Conservation (phyloP, 805 yeast genomes). For the Nakazawaea molendinolei region DNA sequence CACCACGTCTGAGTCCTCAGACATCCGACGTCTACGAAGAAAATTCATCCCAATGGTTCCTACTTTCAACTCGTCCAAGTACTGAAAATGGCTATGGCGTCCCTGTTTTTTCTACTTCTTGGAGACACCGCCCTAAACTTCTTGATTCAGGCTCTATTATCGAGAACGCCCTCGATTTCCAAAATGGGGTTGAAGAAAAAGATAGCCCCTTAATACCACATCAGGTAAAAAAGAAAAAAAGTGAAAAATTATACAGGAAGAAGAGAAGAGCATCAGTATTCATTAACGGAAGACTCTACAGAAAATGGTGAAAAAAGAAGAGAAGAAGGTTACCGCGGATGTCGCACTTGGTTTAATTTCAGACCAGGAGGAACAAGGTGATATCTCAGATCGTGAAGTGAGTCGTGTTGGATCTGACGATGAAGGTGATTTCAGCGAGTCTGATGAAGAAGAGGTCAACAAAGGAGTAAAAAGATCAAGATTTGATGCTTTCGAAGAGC, state of each 20-base stretch:
- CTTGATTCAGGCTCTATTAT: too few relatives aligned
- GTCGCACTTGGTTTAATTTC: slow-evolving; percentile 9
- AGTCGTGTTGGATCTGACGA: slow-evolving; percentile 1
- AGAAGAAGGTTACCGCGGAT: slow-evolving; percentile 8
- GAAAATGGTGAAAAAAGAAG: too few relatives aligned
- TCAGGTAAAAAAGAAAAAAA: too few relatives aligned
- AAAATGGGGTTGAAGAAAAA: too few relatives aligned
- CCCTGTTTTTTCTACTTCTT: not conserved
- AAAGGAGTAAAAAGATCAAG: slow-evolving; percentile 8
- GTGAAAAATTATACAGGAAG: too few relatives aligned
- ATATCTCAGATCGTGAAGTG: not conserved
- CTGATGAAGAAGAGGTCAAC: slow-evolving; percentile 14
- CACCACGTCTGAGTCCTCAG: slow-evolving; percentile 7
- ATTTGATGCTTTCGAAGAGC: slow-evolving; percentile 15
- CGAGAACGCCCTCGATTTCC: too few relatives aligned
- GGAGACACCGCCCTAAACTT: too few relatives aligned
- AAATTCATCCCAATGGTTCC: slow-evolving; percentile 17
- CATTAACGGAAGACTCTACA: too few relatives aligned
- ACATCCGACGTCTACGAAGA: slow-evolving; percentile 7
- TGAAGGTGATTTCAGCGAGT: slow-evolving; percentile 11
- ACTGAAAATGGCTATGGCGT: not conserved
- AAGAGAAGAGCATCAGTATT: too few relatives aligned
- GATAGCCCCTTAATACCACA: too few relatives aligned
- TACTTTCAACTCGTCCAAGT: not conserved
- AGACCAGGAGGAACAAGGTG: slow-evolving; percentile 3